Evolutionary conservation across 768 basidiomycete species (phyloP), one percentile per base, ranked within the genome.

Genomic region (Tulasnella sp.): DNA sequence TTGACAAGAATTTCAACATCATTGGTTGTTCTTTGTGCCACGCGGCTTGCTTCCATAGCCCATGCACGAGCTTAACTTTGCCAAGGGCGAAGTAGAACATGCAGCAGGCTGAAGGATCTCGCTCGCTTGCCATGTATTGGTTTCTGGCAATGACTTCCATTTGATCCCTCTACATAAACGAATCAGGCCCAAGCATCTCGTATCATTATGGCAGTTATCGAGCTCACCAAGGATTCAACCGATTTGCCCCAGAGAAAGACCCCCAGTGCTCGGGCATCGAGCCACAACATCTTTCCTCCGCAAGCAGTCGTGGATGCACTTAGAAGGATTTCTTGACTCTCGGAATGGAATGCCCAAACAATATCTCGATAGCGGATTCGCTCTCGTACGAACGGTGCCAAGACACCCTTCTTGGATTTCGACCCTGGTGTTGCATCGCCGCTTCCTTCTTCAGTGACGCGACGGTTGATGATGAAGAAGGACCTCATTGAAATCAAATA

Each of bases 281-380:
- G 87, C 97, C 97, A 99, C 48, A 89, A 85, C 92, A 98, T 94
- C 85, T 94, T 97, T 0, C 91, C 92, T 48, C 90, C 89, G 82
- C 94, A 97, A 18, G 93, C 92, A 5, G 88, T 85, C 21, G 88
- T 88, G 2, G 93, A 93, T 4, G 92, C 91, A 38, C 88, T 87
- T 76, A 98, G 84, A 6, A 99, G 85, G 71, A 98, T 84, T 24
- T 93, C 95, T 83, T 99, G 96, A 83, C 92, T 94, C 85, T 98
- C 96, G 83, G 96, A 98, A 82, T 98, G 94, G 84, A 93, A 97
- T 0, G 97, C 97, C 97, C 97, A 99, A 38, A 98, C 88, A 87
- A 98, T 95, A 84, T 99, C 97, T 44, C 98, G 91, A 85, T 93
- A 96, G 31, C 94, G 91, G 72, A 97, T 88, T 24, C 95, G 89